These are phyloP conservation scores for Musa balbisiana DNA, from an alignment of 202 grass and related monocot species.

Conservation along the genomic window DNA sequence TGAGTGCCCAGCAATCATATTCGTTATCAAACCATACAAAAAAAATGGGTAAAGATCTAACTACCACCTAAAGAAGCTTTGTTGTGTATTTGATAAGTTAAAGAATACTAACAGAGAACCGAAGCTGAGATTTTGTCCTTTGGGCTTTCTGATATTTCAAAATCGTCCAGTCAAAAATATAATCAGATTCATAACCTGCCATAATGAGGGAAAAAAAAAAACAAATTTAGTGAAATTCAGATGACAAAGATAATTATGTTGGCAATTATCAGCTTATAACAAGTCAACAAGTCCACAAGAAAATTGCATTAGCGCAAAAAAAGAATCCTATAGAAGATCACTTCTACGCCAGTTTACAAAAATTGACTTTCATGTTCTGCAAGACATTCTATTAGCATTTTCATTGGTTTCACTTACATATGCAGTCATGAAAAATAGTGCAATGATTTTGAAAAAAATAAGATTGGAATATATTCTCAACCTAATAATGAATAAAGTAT, in stretches of 20 bases:
- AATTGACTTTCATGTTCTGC: background rate
- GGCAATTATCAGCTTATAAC: background rate
- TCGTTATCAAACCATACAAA: background rate
- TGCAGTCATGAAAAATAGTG: background rate
- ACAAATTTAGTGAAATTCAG: background rate
- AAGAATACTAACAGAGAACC: slow-evolving; percentile 32
- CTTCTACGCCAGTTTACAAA: background rate
- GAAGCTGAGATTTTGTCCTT: slow-evolving; percentile 44
- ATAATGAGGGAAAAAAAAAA: background rate
- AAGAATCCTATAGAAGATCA: slow-evolving; percentile 9
- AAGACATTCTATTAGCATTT: background rate
- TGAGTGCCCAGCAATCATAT: too few relatives aligned
- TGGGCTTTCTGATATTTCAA: slow-evolving; percentile 74
- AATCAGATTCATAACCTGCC: slow-evolving; percentile 86
- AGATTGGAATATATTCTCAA: slow-evolving; percentile 14
- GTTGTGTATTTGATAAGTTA: background rate
- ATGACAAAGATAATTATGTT: background rate
- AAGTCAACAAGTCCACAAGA: background rate
- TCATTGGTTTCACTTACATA: background rate
- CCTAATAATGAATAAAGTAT: background rate
- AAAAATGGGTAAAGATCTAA: background rate
- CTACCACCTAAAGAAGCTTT: slow-evolving; percentile 2
- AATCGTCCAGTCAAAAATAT: slow-evolving; percentile 87
- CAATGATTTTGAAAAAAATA: background rate
- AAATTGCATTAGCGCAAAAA: background rate